These are phyloP conservation scores for Pittosporum tobira DNA, from an alignment of 129 eudicot genomes.

Conservation along the genomic window DNA sequence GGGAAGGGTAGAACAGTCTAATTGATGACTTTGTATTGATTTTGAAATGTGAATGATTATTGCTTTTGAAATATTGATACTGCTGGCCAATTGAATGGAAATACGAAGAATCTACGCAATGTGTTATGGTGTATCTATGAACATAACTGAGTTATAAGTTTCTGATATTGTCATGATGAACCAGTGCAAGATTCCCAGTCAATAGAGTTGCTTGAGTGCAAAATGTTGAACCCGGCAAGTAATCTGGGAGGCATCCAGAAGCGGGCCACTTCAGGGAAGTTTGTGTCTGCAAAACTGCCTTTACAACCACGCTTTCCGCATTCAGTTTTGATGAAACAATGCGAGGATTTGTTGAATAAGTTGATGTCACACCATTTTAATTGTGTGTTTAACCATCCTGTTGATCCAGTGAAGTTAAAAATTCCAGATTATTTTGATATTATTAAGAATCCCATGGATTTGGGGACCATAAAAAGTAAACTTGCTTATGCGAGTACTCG, in stretches of 20 bases:
- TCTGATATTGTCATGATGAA: too few species aligned
- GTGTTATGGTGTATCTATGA: too few species aligned
- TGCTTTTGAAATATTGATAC: too few species aligned
- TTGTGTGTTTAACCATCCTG: conserved; percentile 71
- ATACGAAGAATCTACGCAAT: too few species aligned
- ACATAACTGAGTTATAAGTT: too few species aligned
- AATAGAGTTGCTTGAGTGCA: too few species aligned
- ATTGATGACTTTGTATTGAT: too few species aligned
- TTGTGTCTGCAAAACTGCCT: conserved; percentile 27
- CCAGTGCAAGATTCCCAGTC: too few species aligned
- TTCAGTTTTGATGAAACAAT: conserved; percentile 42
- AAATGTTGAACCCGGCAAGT: conserved; percentile 22
- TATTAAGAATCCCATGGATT: conserved; percentile 78
- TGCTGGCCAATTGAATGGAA: too few species aligned
- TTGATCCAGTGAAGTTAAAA: conserved; percentile 60
- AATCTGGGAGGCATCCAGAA: conserved; percentile 30
- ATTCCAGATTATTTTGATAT: conserved; percentile 72
- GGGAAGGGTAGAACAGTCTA: too few species aligned
- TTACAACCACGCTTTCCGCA: conserved; percentile 13
- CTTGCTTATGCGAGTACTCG: conserved; percentile 32
- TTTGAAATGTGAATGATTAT: too few species aligned
- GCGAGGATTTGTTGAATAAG: conserved; percentile 55
- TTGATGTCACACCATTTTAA: conserved; percentile 57
- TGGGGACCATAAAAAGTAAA: conserved; percentile 70
- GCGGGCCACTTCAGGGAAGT: conserved; percentile 48